Evolutionary conservation across 345 rosid genomes (phyloP).

Genomic region (Crucihimalaya himalaica): DNA sequence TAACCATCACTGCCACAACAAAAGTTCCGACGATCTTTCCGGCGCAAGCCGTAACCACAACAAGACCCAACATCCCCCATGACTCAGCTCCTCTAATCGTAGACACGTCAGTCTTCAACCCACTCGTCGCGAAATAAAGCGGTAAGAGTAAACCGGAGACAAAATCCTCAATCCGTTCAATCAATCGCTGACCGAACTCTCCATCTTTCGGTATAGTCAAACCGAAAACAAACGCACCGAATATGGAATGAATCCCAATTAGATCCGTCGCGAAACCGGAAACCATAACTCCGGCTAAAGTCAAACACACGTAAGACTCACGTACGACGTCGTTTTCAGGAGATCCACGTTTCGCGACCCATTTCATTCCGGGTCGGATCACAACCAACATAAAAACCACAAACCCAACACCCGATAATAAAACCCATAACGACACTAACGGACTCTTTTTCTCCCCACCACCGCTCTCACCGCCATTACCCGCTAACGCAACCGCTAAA

Average conservation of each 20-base stretch:
- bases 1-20: constrained; percentile 61
- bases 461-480: constrained; percentile 44
- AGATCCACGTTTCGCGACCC: constrained; percentile 64
- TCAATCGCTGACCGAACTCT: constrained; percentile 66
- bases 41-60: constrained; percentile 66
- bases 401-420: constrained; percentile 64
- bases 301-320: constrained; percentile 72
- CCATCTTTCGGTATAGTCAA: constrained; percentile 83
- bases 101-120: constrained; percentile 73
- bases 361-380: constrained; percentile 74
- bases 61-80: constrained; percentile 74
- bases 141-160: constrained; percentile 80
- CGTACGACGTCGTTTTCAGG: constrained; percentile 51
- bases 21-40: constrained; percentile 84
- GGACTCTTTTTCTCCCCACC: constrained; percentile 61
- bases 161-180: constrained; percentile 83
- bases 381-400: constrained; percentile 61
- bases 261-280: constrained; percentile 72
- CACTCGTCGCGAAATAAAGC: constrained; percentile 90
- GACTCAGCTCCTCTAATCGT: constrained; percentile 57
- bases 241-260: constrained; percentile 83
- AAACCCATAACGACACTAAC: constrained; percentile 67
- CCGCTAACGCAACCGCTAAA: constrained; percentile 77
- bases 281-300: constrained; percentile 73
- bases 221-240: constrained; percentile 85